A percentile compares a stretch with the other conserved stretches of the same genome.
Evolutionary conservation across 1,284 basidiomycete genomes (phyloP).

Genomic region (Microbotryum violaceum): DNA sequence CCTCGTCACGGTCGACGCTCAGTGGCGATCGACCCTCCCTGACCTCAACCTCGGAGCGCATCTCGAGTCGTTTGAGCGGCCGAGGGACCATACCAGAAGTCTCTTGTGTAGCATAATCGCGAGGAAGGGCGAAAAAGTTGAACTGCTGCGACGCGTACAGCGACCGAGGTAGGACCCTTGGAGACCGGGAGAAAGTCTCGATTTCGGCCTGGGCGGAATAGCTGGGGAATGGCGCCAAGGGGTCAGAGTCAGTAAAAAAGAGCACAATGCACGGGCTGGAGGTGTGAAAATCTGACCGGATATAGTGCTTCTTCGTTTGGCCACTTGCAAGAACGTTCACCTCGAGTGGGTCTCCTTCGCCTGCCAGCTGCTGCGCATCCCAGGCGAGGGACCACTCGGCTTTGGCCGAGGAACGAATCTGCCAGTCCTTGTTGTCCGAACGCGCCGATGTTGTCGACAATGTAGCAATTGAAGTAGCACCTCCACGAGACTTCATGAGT

Average conservation of each 20-base stretch:
- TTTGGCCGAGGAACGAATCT: background rate
- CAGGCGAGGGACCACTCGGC: constrained; percentile 17
- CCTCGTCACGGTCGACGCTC: background rate
- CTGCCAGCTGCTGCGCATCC: background rate
- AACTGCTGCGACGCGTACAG: constrained; percentile 76
- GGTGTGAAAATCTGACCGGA: too few relatives aligned
- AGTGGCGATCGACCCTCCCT: constrained; percentile 35
- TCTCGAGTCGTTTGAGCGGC: constrained; percentile 56
- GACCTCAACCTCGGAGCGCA: constrained; percentile 62
- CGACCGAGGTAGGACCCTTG: constrained; percentile 56
- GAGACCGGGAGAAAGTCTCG: constrained; percentile 57
- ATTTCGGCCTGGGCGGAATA: constrained; percentile 70
- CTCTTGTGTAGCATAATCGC: background rate
- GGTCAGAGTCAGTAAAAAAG: background rate
- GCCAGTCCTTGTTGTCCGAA: constrained; percentile 8
- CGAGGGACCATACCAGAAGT: constrained; percentile 71
- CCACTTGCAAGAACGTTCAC: too few relatives aligned
- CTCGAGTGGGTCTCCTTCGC: too few relatives aligned
- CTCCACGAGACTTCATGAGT: constrained; percentile 16
- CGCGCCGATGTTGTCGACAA: background rate
- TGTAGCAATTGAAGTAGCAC: background rate
- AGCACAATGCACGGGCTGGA: background rate
- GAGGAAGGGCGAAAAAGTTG: constrained; percentile 52
- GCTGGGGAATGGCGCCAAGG: constrained; percentile 40
- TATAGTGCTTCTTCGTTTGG: too few relatives aligned